Evolutionary conservation across 352 stramenopile genomes (phyloP), one percentile per base, ranked within the genome.

Genomic region (Phytopythium oedochilum): DNA sequence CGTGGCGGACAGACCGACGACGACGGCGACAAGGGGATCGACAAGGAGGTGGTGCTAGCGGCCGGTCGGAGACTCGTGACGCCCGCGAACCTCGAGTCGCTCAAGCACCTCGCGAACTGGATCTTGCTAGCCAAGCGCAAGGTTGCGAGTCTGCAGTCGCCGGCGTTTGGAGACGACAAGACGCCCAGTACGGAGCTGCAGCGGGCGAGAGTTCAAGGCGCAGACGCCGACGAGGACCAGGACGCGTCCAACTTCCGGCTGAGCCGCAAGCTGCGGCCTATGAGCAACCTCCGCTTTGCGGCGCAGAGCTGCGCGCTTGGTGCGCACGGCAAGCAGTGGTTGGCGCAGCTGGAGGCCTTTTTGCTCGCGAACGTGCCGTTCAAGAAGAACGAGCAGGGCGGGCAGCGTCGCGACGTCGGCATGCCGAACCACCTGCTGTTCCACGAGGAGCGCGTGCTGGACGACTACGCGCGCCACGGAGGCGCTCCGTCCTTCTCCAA

Each of bases 81-180:
- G 55, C 55, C 68, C 56, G 74, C 83, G 6, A 96, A 92, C 53
- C 49, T 94, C n/a, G 83, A 93, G 42, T 70, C 72, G 35, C 61
- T 92, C 25, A 70, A 83, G 15, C 77, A 92, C 60, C 63, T 96
- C 25, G 77, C 78, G 18, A 91, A 91, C 52, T 94, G 83, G 83
- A 78, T 92, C 15, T 53, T 92, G 23, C 60, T 94, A 10, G 81
- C 79, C 18, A 89, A 88, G 50, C 81, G 81, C 35, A 88, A 90
- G 59, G 66, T 86, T 38, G 70, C 71, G 36, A 74, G 75, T 17
- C 66, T 91, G 20, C 67, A 87, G 52, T 60, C 68, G 23, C 74
- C 66, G 5, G 68, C 59, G 12, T 32, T 34, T 44, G 50, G 25
- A 18, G 60, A 80, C 15, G 48, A 54, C 1, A 11, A 23, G 45